These are phyloP conservation scores for Termitomyces heimii DNA, from an alignment of 768 basidiomycete species.

Conservation along the genomic window DNA sequence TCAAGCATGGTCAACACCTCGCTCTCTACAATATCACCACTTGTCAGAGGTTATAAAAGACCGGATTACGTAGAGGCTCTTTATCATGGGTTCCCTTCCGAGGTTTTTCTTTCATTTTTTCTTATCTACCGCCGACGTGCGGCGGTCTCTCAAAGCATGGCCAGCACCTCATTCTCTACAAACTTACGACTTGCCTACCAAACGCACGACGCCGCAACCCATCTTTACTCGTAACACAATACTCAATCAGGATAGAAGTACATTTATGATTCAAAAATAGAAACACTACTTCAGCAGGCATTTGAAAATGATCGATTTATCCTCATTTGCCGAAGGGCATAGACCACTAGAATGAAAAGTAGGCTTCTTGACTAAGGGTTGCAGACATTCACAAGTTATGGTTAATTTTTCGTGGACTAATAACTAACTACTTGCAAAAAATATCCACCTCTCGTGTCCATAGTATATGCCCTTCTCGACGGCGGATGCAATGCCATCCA, in stretches of 20 bases:
- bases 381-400: not conserved
- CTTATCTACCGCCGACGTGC: not conserved
- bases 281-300: too few species aligned
- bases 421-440: not conserved
- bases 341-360: too few species aligned
- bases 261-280: not conserved
- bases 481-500: not conserved
- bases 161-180: conserved; percentile 7
- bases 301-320: too few species aligned
- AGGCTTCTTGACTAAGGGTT: not conserved
- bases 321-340: too few species aligned
- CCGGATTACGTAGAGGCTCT: too few species aligned
- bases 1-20: conserved; percentile 3
- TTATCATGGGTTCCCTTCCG: too few species aligned
- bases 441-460: not conserved
- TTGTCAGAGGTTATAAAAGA: not conserved
- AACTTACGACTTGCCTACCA: conserved; percentile 1
- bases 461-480: not conserved
- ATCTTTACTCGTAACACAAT: not conserved
- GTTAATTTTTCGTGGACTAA: not conserved
- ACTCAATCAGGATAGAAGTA: not conserved
- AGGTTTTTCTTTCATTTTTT: too few species aligned
- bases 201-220: not conserved
- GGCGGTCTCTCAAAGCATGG: conserved; percentile 1
- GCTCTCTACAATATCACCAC: not conserved